Conservation (phyloP, 306 rosid genomes). For the Delonix regia region DNA sequence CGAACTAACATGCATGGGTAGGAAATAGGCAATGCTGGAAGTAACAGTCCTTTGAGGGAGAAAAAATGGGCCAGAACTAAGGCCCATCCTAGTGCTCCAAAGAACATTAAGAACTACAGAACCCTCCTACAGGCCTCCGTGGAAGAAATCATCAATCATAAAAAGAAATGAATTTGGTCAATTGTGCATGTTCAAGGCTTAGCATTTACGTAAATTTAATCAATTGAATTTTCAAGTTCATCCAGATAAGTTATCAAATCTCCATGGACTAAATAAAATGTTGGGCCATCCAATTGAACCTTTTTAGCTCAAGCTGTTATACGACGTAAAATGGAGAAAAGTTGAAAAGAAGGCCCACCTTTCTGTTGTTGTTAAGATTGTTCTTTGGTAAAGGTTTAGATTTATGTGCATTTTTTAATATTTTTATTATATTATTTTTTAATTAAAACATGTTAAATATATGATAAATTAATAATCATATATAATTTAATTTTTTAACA, state of each 20-base stretch:
- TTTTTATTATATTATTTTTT: no score
- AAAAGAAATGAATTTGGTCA: slow-evolving; percentile 43
- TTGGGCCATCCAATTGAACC: background rate
- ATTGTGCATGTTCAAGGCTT: slow-evolving; percentile 44
- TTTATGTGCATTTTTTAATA: no score
- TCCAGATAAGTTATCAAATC: slow-evolving; percentile 29
- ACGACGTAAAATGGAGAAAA: no score
- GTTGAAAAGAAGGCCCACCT: no score
- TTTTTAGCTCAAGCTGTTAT: background rate
- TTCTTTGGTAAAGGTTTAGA: no score
- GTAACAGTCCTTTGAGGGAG: slow-evolving; percentile 52
- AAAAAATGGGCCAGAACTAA: slow-evolving; percentile 50
- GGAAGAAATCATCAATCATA: slow-evolving; percentile 47
- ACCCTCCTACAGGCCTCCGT: slow-evolving; percentile 62
- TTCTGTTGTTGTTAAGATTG: no score
- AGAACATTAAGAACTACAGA: slow-evolving; percentile 51
- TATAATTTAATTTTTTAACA: no score
- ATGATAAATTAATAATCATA: no score
- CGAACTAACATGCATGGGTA: slow-evolving; percentile 32
- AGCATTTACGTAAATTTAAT: no score
- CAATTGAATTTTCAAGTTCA: slow-evolving; percentile 46
- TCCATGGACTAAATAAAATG: slow-evolving; percentile 32
- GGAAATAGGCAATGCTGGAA: slow-evolving; percentile 43
- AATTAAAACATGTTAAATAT: no score
- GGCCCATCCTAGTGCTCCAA: slow-evolving; percentile 59